Base-by-base conservation (phyloP, 345 rosid species). In the Euphorbia peplus region DNA sequence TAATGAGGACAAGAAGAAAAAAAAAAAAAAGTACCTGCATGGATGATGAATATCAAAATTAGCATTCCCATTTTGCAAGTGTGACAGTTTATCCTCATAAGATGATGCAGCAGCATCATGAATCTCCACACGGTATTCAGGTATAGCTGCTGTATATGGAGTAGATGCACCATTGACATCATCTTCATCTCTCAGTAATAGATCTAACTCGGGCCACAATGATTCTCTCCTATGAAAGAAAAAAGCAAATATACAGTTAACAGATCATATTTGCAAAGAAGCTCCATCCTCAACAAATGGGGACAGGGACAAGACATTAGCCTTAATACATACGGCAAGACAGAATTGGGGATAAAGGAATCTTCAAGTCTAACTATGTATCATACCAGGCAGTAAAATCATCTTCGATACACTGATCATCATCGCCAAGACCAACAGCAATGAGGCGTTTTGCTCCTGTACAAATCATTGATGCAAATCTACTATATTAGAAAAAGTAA, bases 401-500 rank as follows among this genome's bases (percentile, higher is more conserved):
- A 85, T 91, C 97, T 83, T 91, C 97, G 64, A 91, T 91, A 80
- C 91, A 91, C 68, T 89, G 93, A 66, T 91, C 97, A 79, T 91
- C 97, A 78, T 91, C 93, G 60, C 97, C 96, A 48, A 89, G 93
- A 78, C 97, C 97, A 37, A 89, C 89, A 24, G 86, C 73, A 57
- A 86, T 86, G 39, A 91, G 78, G 48, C 91, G 88, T 37, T 89
- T 86, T 15, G 83, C 99, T 79, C 98, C 99, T 95, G 80, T n/a
- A 59, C 25, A 50, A 60, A 57, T 11, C 55, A 65, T 1, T 29
- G 13, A 53, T 10, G 18, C 25, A 37, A 63, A 26, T 41, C 60
- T 9, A 60, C 19, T 8, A 30, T 25, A 46, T 22, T 35, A 44
- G 48, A 56, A 24, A 55, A 12, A 67, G 28, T 28, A 60, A 35